Conservation (phyloP, 495 filamentous ascomycete species). For the Evernia prunastri region DNA sequence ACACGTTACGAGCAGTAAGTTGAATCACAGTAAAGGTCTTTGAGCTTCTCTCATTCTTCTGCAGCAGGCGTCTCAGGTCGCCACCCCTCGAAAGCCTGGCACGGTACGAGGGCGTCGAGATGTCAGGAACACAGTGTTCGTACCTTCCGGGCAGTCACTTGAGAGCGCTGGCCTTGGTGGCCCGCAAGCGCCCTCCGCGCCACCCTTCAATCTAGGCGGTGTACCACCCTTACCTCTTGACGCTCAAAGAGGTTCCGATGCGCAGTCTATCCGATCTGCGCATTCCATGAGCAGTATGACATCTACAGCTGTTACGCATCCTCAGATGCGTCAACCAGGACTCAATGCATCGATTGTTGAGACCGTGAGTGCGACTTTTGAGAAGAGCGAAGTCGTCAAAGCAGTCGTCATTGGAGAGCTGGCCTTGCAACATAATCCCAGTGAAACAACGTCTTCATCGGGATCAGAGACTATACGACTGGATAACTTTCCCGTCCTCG, state of each 20-base stretch:
- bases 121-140: conserved; percentile 81
- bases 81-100: conserved; percentile 56
- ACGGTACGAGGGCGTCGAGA: conserved; percentile 85
- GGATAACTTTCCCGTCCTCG: conserved; percentile 83
- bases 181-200: conserved; percentile 33
- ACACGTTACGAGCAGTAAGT: conserved; percentile 64
- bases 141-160: conserved; percentile 46
- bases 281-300: conserved; percentile 64
- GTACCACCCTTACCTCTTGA: conserved; percentile 33
- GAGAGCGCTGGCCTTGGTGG: conserved; percentile 31
- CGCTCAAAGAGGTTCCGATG: conserved; percentile 67
- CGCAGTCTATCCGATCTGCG: conserved; percentile 83
- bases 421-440: conserved; percentile 73
- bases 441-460: conserved; percentile 42
- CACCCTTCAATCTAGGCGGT: conserved; percentile 40
- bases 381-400: conserved; percentile 61
- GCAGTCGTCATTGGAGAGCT: conserved; percentile 83
- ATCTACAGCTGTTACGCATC: conserved; percentile 58
- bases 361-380: conserved; percentile 78
- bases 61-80: conserved; percentile 51
- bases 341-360: conserved; percentile 90
- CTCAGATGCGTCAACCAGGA: conserved; percentile 73
- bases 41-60: conserved; percentile 25
- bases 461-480: conserved; percentile 67
- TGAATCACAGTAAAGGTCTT: neutral